phyloP scores from a whole-genome alignment of 192 early-diverging fungal genomes.

The Backusella mclennaniae region DNA sequence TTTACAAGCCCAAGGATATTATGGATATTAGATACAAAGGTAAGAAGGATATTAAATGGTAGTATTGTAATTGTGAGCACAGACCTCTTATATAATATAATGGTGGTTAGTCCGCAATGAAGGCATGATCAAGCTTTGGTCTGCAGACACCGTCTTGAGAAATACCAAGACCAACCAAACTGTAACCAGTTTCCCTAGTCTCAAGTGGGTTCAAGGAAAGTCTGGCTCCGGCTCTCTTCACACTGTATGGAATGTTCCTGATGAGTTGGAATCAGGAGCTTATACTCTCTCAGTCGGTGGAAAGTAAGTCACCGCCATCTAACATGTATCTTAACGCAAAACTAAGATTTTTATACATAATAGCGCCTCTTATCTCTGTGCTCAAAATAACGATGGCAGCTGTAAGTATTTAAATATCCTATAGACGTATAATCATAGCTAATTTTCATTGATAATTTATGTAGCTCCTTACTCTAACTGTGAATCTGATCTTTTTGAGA shows the following conservation, averaged over 20 bases:
- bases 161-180: slow-evolving; percentile 1
- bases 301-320: not conserved
- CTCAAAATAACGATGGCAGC: not conserved
- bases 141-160: not conserved
- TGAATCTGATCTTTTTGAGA: not conserved
- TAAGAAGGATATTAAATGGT: not conserved
- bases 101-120: not conserved
- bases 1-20: not conserved
- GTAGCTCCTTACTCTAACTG: not conserved
- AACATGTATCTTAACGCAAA: not conserved
- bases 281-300: not conserved
- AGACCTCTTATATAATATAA: not conserved
- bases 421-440: not conserved
- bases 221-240: not conserved
- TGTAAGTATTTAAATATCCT: not conserved
- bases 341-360: not conserved
- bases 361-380: not conserved
- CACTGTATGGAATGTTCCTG: not conserved
- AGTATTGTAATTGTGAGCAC: not conserved
- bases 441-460: not conserved
- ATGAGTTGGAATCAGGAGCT: not conserved
- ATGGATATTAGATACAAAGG: not conserved
- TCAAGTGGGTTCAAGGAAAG: not conserved
- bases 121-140: not conserved
- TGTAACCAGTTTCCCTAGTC: not conserved